A percentile compares a stretch with the other conserved stretches of the same genome.
Conservation (phyloP, 2,329 filamentous ascomycete genomes). For the Trichoderma semiorbis region DNA sequence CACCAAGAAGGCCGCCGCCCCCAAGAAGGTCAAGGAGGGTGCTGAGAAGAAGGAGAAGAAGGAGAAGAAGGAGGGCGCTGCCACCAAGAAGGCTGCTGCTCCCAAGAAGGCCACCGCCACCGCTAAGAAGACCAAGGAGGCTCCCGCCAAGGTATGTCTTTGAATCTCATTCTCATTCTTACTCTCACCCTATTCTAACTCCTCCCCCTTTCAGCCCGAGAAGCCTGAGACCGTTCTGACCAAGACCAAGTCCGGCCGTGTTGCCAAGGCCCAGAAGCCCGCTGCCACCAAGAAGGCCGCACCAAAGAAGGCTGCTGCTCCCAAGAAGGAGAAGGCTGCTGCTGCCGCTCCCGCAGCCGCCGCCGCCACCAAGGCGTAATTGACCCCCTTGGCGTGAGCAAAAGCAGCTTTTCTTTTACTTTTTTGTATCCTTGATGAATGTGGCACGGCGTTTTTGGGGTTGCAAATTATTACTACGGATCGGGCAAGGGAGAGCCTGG, state of each 20-base stretch:
- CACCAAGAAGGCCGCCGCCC: conserved; percentile 31
- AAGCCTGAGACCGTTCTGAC: conserved; percentile 63
- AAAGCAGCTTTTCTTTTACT: conserved; percentile 12
- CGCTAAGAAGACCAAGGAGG: conserved; percentile 37
- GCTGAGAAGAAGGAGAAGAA: conserved; percentile 26
- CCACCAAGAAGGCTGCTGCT: conserved; percentile 42
- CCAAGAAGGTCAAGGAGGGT: conserved; percentile 30
- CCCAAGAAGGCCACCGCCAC: conserved; percentile 30
- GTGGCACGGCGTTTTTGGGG: conserved; percentile 36
- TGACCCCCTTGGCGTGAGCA: background rate
- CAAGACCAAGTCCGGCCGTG: conserved; percentile 84
- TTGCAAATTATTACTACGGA: conserved; percentile 23
- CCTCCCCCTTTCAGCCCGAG: conserved; percentile 42
- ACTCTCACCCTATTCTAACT: conserved; percentile 25
- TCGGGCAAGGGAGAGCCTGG: conserved; percentile 20
- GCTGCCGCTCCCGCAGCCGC: conserved; percentile 30
- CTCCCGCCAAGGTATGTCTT: conserved; percentile 25
- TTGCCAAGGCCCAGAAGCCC: conserved; percentile 63
- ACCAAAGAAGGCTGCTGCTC: conserved; percentile 43
- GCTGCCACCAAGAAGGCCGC: conserved; percentile 47
- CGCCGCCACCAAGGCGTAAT: conserved; percentile 37
- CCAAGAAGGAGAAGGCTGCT: conserved; percentile 41
- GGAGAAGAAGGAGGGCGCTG: conserved; percentile 45
- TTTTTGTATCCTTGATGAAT: conserved; percentile 36
- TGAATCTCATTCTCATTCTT: background rate